Evolutionary conservation across 2,329 filamentous ascomycete genomes (phyloP).

Genomic region (Pseudocercospora musae): DNA sequence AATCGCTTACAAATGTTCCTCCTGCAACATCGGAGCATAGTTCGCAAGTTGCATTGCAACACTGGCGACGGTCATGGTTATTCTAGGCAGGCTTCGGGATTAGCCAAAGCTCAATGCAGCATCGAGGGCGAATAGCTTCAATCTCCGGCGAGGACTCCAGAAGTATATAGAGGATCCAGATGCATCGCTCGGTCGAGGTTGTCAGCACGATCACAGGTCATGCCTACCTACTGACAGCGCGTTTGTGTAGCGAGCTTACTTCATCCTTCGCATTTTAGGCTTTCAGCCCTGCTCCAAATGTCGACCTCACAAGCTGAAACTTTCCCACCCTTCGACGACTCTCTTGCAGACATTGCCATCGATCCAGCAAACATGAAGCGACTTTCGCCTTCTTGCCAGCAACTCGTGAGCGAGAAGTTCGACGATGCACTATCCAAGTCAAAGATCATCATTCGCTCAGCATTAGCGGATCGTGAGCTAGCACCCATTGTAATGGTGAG

Average conservation of each 20-base stretch:
- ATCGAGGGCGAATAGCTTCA: not conserved
- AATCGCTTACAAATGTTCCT: not conserved
- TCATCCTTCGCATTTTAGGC: not conserved
- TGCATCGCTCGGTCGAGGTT: not conserved
- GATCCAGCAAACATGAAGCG: slow-evolving; percentile 2
- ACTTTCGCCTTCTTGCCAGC: slow-evolving; percentile 28
- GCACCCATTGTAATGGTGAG: slow-evolving; percentile 21
- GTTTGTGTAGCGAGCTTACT: not conserved
- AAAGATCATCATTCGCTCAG: slow-evolving; percentile 25
- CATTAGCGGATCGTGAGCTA: slow-evolving; percentile 25
- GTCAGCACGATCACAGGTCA: not conserved
- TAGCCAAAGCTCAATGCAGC: not conserved
- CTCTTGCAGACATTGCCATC: not conserved
- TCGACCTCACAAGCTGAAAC: not conserved
- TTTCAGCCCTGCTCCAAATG: not conserved
- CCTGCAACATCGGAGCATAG: not conserved
- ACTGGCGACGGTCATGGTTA: not conserved
- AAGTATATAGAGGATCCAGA: slow-evolving; percentile 1
- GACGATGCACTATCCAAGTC: slow-evolving; percentile 12
- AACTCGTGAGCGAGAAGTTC: slow-evolving; percentile 19
- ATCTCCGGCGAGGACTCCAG: not conserved
- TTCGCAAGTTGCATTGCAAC: not conserved
- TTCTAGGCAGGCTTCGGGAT: not conserved
- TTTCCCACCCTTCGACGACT: not conserved
- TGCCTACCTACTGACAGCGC: not conserved